Conservation (phyloP, 371 early-diverging fungal genomes). For the Capniomyces stellatus region DNA sequence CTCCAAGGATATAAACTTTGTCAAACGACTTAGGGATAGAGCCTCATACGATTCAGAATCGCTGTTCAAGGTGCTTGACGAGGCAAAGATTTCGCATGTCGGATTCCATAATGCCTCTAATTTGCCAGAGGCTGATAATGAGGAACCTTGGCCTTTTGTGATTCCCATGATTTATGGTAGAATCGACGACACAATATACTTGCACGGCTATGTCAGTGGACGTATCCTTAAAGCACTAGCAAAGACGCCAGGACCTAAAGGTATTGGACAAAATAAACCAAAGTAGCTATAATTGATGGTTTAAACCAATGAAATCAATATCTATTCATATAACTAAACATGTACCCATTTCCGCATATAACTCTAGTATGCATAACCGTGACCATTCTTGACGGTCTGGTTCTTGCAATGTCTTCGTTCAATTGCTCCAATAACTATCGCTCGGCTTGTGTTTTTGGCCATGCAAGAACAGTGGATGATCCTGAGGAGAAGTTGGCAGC, state of each 20-base stretch:
- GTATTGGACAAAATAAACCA: not conserved
- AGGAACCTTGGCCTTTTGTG: not conserved
- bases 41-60: not conserved
- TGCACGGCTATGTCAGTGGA: not conserved
- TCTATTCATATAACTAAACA: too few relatives aligned
- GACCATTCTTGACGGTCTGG: not conserved
- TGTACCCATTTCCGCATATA: too few relatives aligned
- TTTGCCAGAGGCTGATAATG: not conserved
- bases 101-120: not conserved
- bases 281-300: too few relatives aligned
- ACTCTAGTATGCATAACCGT: not conserved
- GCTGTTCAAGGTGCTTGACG: not conserved
- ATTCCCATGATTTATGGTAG: conserved; percentile 1
- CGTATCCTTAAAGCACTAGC: not conserved
- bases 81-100: not conserved
- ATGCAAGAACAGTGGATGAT: not conserved
- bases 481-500: not conserved
- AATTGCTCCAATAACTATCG: not conserved
- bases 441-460: not conserved
- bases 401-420: not conserved
- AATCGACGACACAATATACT: not conserved
- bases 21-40: not conserved
- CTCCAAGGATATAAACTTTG: not conserved
- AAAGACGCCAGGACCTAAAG: not conserved
- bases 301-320: too few relatives aligned